Evolutionary conservation across 2,329 filamentous ascomycete genomes (phyloP).

Genomic region (Venturia oleaginea): DNA sequence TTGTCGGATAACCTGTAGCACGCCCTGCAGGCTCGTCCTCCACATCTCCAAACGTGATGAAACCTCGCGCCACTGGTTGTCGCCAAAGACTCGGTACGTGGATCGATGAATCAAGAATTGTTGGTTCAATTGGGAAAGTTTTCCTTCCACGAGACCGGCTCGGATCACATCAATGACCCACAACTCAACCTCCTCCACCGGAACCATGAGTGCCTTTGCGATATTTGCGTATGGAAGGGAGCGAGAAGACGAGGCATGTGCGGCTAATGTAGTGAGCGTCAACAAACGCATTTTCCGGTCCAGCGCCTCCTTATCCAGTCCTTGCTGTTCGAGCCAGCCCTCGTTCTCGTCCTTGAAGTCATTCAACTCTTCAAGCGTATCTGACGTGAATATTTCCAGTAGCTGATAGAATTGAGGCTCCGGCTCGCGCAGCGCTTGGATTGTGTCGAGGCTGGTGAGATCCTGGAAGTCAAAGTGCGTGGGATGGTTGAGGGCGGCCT

Average conservation of each 20-base stretch:
- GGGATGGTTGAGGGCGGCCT: conserved; percentile 56
- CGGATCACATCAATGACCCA: conserved; percentile 99
- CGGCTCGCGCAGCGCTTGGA: conserved; percentile 79
- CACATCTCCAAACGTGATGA: conserved; percentile 85
- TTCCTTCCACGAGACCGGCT: conserved; percentile 89
- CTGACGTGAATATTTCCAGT: conserved; percentile 89
- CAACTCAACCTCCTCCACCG: conserved; percentile 79
- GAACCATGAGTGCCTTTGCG: conserved; percentile 73
- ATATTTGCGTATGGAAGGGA: conserved; percentile 85
- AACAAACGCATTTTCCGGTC: conserved; percentile 94
- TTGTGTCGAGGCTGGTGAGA: conserved; percentile 59
- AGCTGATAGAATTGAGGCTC: conserved; percentile 83
- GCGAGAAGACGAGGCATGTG: conserved; percentile 64
- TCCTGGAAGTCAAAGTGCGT: conserved; percentile 66
- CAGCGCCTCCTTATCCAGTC: conserved; percentile 61
- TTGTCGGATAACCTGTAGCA: conserved; percentile 66
- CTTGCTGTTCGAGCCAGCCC: conserved; percentile 70
- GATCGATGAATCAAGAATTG: conserved; percentile 94
- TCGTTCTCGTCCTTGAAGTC: conserved; percentile 91
- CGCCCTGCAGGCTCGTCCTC: conserved; percentile 70
- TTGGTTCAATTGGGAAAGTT: conserved; percentile 84
- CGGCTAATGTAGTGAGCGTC: conserved; percentile 82
- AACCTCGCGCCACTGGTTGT: conserved; percentile 97
- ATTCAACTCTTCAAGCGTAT: conserved; percentile 89
- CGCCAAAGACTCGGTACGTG: conserved; percentile 92